phyloP scores from a whole-genome alignment of 2,329 filamentous ascomycete genomes.

The Alternaria consortialis region DNA sequence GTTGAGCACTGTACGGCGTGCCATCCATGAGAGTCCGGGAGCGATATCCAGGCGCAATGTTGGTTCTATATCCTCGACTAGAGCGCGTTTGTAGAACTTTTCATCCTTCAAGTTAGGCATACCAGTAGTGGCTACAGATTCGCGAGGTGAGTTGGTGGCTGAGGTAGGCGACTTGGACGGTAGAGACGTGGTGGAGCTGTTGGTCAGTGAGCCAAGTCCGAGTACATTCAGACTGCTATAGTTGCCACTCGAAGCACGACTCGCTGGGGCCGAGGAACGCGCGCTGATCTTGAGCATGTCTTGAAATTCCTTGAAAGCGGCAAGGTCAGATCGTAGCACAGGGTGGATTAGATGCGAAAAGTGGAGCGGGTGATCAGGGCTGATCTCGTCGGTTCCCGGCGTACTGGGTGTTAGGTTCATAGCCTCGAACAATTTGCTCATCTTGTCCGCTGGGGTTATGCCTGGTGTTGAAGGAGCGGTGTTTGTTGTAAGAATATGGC shows the following conservation, averaged over 20 bases:
- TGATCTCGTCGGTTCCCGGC: conserved; percentile 61
- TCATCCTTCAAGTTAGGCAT: conserved; percentile 81
- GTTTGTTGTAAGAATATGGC: conserved; percentile 68
- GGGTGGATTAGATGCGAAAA: conserved; percentile 86
- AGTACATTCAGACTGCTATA: conserved; percentile 71
- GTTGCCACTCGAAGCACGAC: conserved; percentile 76
- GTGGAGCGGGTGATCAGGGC: conserved; percentile 71
- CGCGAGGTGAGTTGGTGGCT: conserved; percentile 49
- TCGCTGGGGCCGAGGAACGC: conserved; percentile 65
- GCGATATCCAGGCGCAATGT: conserved; percentile 89
- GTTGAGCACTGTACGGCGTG: conserved; percentile 81
- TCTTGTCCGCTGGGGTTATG: conserved; percentile 65
- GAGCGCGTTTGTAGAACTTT: conserved; percentile 89
- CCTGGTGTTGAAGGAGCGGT: conserved; percentile 83
- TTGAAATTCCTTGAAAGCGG: conserved; percentile 85
- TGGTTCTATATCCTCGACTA: conserved; percentile 93
- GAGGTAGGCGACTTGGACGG: conserved; percentile 58
- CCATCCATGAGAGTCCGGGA: conserved; percentile 92
- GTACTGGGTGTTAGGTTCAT: conserved; percentile 62
- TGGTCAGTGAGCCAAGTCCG: conserved; percentile 61
- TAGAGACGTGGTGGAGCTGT: conserved; percentile 60
- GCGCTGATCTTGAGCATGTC: conserved; percentile 74
- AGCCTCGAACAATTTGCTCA: conserved; percentile 68
- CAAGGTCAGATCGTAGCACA: conserved; percentile 81
- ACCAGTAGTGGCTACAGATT: conserved; percentile 30